phyloP scores from a whole-genome alignment of 192 early-diverging fungal species.

The Helicostylum pulchrum region DNA sequence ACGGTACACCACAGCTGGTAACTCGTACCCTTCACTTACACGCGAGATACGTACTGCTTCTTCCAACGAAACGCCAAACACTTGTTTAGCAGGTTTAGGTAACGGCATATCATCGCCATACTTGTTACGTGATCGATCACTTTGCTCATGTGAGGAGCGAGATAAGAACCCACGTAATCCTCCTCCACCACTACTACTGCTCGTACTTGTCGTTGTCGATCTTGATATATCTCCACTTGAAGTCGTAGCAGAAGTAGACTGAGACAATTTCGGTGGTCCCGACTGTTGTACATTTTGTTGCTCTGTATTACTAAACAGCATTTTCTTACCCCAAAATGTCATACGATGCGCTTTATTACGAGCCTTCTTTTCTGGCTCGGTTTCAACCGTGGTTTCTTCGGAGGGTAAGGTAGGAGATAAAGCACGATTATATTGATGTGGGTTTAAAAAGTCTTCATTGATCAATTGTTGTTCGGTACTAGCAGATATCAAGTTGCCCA shows the following conservation, averaged over 20 bases:
- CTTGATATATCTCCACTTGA: not conserved
- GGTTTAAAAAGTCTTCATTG: not conserved
- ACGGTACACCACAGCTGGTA: constrained; percentile 92
- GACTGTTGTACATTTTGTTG: not conserved
- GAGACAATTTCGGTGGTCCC: not conserved
- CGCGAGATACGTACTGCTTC: constrained; percentile 67
- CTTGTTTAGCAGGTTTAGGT: constrained; percentile 25
- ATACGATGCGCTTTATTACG: constrained; percentile 31
- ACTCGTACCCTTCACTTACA: constrained; percentile 73
- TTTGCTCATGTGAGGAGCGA: constrained; percentile 16
- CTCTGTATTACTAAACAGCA: constrained; percentile 19
- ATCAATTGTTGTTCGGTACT: not conserved
- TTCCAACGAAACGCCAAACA: constrained; percentile 90
- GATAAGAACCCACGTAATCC: constrained; percentile 29
- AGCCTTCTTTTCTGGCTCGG: constrained; percentile 17
- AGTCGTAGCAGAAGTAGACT: constrained; percentile 13
- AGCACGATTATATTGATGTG: not conserved
- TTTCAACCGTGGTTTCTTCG: not conserved
- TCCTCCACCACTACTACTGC: not conserved
- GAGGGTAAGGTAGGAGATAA: not conserved
- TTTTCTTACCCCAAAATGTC: constrained; percentile 40
- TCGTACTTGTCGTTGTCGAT: not conserved
- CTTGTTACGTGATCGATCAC: not conserved
- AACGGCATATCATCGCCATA: constrained; percentile 5
- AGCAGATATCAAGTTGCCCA: constrained; percentile 16